Base-by-base conservation (phyloP, 495 filamentous ascomycete species). In the Neurospora sp. region DNA sequence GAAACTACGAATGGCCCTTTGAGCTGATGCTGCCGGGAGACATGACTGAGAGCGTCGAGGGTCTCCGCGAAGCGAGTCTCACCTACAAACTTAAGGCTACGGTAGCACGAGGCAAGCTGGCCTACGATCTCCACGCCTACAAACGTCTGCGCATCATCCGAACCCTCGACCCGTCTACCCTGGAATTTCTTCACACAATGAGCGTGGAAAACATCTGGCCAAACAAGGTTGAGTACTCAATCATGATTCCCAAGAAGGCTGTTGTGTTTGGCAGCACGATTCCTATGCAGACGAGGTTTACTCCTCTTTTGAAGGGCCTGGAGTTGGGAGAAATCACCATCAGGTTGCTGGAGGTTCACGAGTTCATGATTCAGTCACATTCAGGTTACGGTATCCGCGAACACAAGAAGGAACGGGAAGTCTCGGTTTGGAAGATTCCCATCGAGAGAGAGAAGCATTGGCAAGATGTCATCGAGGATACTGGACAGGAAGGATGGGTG, bases 191-290 rank as follows among this genome's bases (percentile, higher is more conserved):
- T 20, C 92, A 96, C 79, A 91, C 92, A 12, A 94, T 94, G 93
- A 94, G 91, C n/a, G 90, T 97, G 71, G 92, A 97, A 80, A 97
- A 97, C 77, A 88, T 96, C 72, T 99, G 96, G 96, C 89, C 92
- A 12, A 92, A 94, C 82, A 99, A 99, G 84, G 88, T 98, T 77
- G 90, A 96, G 78, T 98, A 98, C 80, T 92, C 92, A 8, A 91
- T 99, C 73, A 90, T 90, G 73, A 90, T 94, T 9, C 94, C 96
- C 3, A 93, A 91, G 71, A 97, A 96, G 78, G 95, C 94, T 0
- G 90, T 96, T 72, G 90, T 97, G 10, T 97, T 97, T 76, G 96
- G 96, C 44, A 96, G 93, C 18, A 86, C 86, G 20, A 89, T 98
- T 59, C 89, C 89, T 14, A 83, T 97, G 38, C 90, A 95, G 72